Conservation (phyloP, 129 eudicot species). For the carrot (Daucus carota) region DH1_v3.0 NC_030382.2:12370501-12371000, state of each 20-base stretch:
- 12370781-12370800: conserved; percentile 13
- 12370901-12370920: conserved; percentile 69
- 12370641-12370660: conserved; percentile 1
- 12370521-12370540: not conserved
- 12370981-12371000: conserved; percentile 48
- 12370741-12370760: conserved; percentile 4
- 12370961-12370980: conserved; percentile 62
- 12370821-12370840: not conserved
- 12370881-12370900: conserved; percentile 61
- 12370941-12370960: conserved; percentile 48
- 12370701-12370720: not conserved
- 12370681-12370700: not conserved
- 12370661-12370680: conserved; percentile 7
- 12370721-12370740: conserved; percentile 9
- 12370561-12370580: not conserved
- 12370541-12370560: not conserved
- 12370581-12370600: not conserved
- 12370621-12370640: conserved; percentile 6
- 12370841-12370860: conserved; percentile 25
- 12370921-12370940: conserved; percentile 57
- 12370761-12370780: conserved; percentile 6
- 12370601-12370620: conserved; percentile 1
- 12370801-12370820: conserved; percentile 7
- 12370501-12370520: not conserved
- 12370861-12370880: conserved; percentile 48